Conservation (phyloP, 2,329 filamentous ascomycete genomes). For the Helotiales sp. region DNA sequence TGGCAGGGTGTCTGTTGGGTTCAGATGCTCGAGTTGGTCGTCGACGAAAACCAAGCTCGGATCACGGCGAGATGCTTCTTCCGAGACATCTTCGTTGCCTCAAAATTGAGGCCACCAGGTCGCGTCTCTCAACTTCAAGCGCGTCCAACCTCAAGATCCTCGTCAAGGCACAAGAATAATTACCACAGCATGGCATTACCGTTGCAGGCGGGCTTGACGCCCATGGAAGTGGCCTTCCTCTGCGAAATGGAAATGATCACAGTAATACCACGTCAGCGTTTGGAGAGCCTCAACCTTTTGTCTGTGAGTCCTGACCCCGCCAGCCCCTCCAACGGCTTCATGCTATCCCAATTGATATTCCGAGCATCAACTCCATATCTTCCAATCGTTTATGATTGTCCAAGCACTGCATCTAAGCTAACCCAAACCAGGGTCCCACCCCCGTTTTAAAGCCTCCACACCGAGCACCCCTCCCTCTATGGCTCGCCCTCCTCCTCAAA, state of each 20-base stretch:
- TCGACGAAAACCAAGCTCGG: no score
- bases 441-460: conserved; percentile 78
- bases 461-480: conserved; percentile 78
- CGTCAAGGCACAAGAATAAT: conserved; percentile 2
- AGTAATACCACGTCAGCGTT: conserved; percentile 83
- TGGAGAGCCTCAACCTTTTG: conserved; percentile 83
- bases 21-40: no score
- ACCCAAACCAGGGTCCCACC: conserved; percentile 79
- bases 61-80: not conserved
- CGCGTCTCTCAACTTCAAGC: not conserved
- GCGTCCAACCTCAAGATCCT: conserved; percentile 6
- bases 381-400: not conserved
- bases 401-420: no score
- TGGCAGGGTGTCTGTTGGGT: no score
- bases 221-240: conserved; percentile 87
- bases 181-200: conserved; percentile 34
- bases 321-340: conserved; percentile 21
- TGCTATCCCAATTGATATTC: conserved; percentile 9
- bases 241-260: conserved; percentile 98
- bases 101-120: not conserved
- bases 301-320: conserved; percentile 62
- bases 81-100: not conserved
- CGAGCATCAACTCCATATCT: no score
- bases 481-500: conserved; percentile 93
- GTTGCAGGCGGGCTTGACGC: conserved; percentile 59